Conservation (phyloP, 345 rosid genomes). For the Salix udensis region DNA sequence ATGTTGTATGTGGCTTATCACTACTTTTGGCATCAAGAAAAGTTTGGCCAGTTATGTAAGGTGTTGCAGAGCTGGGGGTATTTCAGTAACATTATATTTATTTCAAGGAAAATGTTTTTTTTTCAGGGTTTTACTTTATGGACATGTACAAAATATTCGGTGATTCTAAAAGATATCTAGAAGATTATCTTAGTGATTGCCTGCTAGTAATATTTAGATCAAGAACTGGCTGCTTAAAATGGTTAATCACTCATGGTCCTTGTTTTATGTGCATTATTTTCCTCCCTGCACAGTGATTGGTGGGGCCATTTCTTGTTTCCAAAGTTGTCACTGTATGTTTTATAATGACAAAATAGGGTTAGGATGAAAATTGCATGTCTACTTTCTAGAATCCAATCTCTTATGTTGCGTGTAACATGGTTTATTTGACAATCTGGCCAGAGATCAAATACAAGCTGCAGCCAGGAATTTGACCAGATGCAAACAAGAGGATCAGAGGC, state of each 20-base stretch:
- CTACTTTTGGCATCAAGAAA: neutral
- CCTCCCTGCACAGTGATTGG: neutral
- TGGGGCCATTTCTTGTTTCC: neutral
- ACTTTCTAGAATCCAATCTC: neutral
- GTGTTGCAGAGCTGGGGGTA: neutral
- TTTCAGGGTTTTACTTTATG: neutral
- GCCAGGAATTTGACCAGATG: constrained; percentile 25
- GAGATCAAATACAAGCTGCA: constrained; percentile 16
- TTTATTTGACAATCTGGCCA: constrained; percentile 27
- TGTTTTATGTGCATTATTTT: neutral
- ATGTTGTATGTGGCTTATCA: neutral
- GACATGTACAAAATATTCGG: neutral
- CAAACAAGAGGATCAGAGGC: constrained; percentile 16
- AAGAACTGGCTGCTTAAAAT: neutral
- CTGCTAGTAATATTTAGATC: neutral
- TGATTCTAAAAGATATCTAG: neutral
- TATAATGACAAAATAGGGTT: neutral
- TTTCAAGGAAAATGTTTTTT: neutral
- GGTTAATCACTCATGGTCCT: neutral
- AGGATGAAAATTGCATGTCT: neutral
- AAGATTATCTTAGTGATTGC: neutral
- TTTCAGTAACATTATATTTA: neutral
- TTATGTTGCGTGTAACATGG: constrained; percentile 9
- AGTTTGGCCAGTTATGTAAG: neutral
- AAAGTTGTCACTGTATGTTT: neutral